A percentile compares a stretch with the other conserved stretches of the same genome.
Evolutionary conservation across 257 asterid genomes (phyloP).

Genomic region (Fraxinus americana): DNA sequence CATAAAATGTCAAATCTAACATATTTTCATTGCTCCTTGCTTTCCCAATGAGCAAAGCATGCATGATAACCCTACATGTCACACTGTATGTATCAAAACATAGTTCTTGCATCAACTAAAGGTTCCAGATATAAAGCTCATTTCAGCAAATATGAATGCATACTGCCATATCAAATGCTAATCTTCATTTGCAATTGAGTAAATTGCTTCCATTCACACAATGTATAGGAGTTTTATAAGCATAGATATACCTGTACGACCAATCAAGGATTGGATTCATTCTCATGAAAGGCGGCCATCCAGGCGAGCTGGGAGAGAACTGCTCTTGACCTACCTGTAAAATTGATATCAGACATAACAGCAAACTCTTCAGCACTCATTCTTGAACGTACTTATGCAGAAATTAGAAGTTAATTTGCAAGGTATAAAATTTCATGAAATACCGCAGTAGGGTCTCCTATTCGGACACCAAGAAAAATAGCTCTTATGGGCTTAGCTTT

Average conservation of each 20-base stretch:
- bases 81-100: background rate
- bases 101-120: background rate
- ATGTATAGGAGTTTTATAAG: conserved; percentile 1
- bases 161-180: conserved; percentile 14
- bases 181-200: background rate
- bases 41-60: background rate
- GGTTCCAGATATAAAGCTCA: background rate
- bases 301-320: conserved; percentile 93
- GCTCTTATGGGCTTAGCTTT: conserved; percentile 78
- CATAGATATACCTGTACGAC: conserved; percentile 72
- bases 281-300: conserved; percentile 98
- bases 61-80: background rate
- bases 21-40: conserved; percentile 11
- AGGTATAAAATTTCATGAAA: background rate
- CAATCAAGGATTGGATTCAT: conserved; percentile 96
- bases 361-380: background rate
- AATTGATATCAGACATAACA: conserved; percentile 10
- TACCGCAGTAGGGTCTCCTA: conserved; percentile 98
- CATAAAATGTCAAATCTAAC: background rate
- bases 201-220: background rate
- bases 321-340: conserved; percentile 92
- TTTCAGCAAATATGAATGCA: conserved; percentile 13
- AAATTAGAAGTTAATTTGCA: background rate
- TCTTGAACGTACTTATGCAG: conserved; percentile 12
- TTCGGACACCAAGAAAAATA: conserved; percentile 90